Percentiles rank a stretch among this genome's conserved stretches.
These are phyloP conservation scores for Tetraselmis chui DNA, from an alignment of 139 green algal species.

Conservation along the genomic window DNA sequence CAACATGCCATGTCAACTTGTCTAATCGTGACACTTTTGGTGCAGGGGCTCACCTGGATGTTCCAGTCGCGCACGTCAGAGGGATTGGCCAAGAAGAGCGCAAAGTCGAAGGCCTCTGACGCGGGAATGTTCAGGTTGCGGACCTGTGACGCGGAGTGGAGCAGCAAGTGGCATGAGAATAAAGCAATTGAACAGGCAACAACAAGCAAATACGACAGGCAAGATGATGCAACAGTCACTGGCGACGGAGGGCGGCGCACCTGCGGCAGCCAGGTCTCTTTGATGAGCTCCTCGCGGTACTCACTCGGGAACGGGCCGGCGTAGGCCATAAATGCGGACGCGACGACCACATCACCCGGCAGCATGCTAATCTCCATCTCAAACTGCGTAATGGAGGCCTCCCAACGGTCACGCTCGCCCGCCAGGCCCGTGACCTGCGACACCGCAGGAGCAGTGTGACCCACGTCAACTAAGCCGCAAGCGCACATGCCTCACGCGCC, in stretches of 20 bases:
- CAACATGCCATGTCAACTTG: no score
- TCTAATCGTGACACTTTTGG: no score
- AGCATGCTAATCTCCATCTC: constrained; percentile 44
- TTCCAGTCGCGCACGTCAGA: constrained; percentile 76
- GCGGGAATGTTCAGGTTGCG: constrained; percentile 51
- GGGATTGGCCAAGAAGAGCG: constrained; percentile 65
- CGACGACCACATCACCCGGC: constrained; percentile 60
- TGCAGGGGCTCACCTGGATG: constrained; percentile 40
- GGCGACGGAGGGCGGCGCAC: background rate
- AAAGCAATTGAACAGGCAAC: no score
- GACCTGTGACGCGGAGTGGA: constrained; percentile 31
- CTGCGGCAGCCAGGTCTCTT: constrained; percentile 62
- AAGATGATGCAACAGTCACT: no score
- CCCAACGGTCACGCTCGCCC: constrained; percentile 64
- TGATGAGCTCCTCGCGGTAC: constrained; percentile 62
- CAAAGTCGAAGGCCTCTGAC: constrained; percentile 60
- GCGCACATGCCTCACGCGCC: no score
- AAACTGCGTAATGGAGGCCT: constrained; percentile 50
- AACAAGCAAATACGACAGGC: no score
- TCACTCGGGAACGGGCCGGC: constrained; percentile 72
- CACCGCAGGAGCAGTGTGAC: background rate
- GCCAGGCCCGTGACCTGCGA: constrained; percentile 29
- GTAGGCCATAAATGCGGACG: constrained; percentile 68
- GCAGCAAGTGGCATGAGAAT: no score
- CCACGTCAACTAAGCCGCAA: background rate